Conservation (phyloP, 2,329 filamentous ascomycete genomes). For the Endocalyx cinctus region DNA sequence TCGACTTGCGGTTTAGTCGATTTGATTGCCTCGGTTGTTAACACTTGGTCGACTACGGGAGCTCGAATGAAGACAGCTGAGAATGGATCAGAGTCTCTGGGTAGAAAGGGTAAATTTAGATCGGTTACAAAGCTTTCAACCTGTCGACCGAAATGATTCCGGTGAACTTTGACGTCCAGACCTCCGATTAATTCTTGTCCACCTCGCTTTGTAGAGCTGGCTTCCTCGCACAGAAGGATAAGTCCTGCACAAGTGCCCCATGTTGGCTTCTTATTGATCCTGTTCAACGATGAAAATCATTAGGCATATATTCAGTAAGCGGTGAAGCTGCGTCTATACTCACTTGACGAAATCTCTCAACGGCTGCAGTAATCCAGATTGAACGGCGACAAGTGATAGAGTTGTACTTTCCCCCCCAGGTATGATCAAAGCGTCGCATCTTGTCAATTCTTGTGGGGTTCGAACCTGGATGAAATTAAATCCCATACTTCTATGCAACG, state of each 20-base stretch:
- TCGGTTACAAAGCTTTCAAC: constrained; percentile 83
- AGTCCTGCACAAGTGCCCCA: constrained; percentile 97
- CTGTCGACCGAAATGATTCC: constrained; percentile 94
- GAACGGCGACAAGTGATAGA: constrained; percentile 80
- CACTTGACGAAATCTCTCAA: constrained; percentile 88
- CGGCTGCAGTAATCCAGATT: constrained; percentile 77
- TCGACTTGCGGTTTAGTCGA: constrained; percentile 33
- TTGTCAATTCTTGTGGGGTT: constrained; percentile 63
- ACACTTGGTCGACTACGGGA: constrained; percentile 81
- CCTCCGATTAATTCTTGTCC: constrained; percentile 93
- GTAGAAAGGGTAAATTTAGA: constrained; percentile 68
- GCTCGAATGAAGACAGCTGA: constrained; percentile 89
- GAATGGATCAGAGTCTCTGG: constrained; percentile 47
- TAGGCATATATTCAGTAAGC: neutral
- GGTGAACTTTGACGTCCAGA: constrained; percentile 81
- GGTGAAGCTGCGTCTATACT: constrained; percentile 25
- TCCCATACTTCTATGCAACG: constrained; percentile 3
- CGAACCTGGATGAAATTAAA: constrained; percentile 76
- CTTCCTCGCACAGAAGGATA: constrained; percentile 83
- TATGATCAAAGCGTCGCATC: constrained; percentile 80
- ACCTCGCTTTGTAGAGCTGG: constrained; percentile 82
- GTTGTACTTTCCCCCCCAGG: constrained; percentile 95
- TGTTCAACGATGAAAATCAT: constrained; percentile 27
- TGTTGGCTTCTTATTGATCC: constrained; percentile 70
- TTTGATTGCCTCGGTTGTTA: constrained; percentile 45